Evolutionary conservation across 176 grass and related monocot genomes (phyloP), one percentile per base, ranked within the genome.

Genomic region (Pontederia paniculata): DNA sequence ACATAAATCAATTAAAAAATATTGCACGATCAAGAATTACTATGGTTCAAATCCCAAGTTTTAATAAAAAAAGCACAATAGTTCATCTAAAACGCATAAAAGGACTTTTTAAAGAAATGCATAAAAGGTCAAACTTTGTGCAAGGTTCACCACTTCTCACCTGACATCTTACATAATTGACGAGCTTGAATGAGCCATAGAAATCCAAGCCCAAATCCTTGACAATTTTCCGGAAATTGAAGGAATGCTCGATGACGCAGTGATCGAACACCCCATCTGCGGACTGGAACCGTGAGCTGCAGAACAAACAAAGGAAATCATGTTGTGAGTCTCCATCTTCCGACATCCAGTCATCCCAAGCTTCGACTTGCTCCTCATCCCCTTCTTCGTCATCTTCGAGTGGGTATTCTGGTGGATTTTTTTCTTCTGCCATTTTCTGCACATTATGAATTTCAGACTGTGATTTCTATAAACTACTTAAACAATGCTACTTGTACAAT

Each of bases 161-260:
- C 86, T 88, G 82, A 66, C 71, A 88, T 4, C 86, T 77, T 12
- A 91, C 57, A 51, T 88, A 98, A 62, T 98, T 98, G 49, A 91
- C 68, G 54, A 91, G 83, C 77, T 77, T 98, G 62, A 98, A 75
- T 21, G 86, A 84, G 0, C 86, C 80, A 70, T 98, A 98, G 58
- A 98, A 98, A 77, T 84, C 83, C 57, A 98, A 79, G 68, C 62
- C 53, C 21, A 77, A 49, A 44, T 82, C 65, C 52, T 57, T 77
- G 8, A 82, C 77, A 50, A 84, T 31, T 14, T 16, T 2, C 42
- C 72, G 21, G 72, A 98, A 98, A 73, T 84, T 75, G 28, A 98
- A 91, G 16, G 55, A 8, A 62, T 98, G 93, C 50, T 81, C 51
- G 12, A 46, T 47, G 41, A 17, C 61, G 74, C 93, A 91, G 66